Base-by-base conservation (phyloP, 23 red algal genomes). In the Cyanidium caldarium region DNA sequence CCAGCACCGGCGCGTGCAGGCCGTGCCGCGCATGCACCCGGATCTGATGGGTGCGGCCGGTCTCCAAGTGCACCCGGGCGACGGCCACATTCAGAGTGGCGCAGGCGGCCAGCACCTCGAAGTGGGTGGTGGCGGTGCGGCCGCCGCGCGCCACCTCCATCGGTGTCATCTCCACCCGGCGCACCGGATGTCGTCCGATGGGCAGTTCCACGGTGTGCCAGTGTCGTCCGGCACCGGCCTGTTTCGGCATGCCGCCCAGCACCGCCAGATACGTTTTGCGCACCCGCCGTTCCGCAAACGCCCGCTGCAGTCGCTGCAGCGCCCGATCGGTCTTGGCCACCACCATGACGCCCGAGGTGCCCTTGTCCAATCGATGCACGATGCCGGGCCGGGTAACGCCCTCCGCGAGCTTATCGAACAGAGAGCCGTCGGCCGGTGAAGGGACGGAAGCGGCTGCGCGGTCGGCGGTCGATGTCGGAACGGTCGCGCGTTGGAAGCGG, bases 321-420 rank as follows among this genome's bases (percentile, higher is more conserved):
- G 83, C 82, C 0, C 1, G 16, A n/a, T 30, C 44, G 37, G 78
- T 73, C 38, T 71, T 72, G 1, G 83, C 82, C 17, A 69, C 79
- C 17, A 95, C 38, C 26, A 95, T 33, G 10, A 87, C 73, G 13
- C 90, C 90, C 2, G 90, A 87, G 16, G 90, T 95, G 51, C 83
- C 90, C 45, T 87, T 84, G 69, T 95, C 90, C 2, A 95, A 68
- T 2, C 90, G 78, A 69, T 95, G 90, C 20, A 95, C 90, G 29
- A 95, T 88, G 28, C 90, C 83, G 1, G 83, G 82, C 36, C 90
- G 79, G 30, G 17, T 66, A 10, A 0, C 65, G 1, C 73, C 15
- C 26, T 5, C 7, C 40, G 0, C 1, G n/a, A n/a, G n/a, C n/a
- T n/a, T n/a, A n/a, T n/a, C n/a, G n/a, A n/a, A n/a, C n/a, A n/a